These are phyloP conservation scores for Gossypium raimondii DNA, from an alignment of 345 rosid species.

Conservation along the genomic window DNA sequence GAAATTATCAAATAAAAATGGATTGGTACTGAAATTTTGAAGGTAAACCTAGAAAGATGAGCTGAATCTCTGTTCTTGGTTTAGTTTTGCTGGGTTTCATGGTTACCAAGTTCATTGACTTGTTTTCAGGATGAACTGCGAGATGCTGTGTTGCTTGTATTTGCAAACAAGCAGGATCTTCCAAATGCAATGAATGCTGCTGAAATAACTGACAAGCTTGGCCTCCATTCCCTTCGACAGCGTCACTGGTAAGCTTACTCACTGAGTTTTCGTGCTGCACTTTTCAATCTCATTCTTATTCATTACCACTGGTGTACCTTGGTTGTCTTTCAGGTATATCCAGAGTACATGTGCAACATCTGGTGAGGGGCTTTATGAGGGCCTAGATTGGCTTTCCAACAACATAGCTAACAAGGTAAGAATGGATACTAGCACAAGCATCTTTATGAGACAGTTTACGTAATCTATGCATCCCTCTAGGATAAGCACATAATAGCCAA, in stretches of 20 bases:
- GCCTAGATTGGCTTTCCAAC: slow-evolving; percentile 87
- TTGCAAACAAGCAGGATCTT: slow-evolving; percentile 92
- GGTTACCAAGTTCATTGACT: slow-evolving; percentile 6
- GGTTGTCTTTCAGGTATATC: slow-evolving; percentile 59
- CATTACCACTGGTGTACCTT: background rate
- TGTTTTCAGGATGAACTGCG: slow-evolving; percentile 73
- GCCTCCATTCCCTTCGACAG: slow-evolving; percentile 61
- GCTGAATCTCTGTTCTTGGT: slow-evolving; percentile 1
- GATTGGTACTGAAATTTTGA: background rate
- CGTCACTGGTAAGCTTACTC: slow-evolving; percentile 50
- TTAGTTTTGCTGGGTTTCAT: background rate
- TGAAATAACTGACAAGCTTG: slow-evolving; percentile 78
- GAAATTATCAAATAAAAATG: background rate
- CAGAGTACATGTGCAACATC: slow-evolving; percentile 94
- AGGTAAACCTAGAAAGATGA: background rate
- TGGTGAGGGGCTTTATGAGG: slow-evolving; percentile 89
- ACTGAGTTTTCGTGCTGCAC: background rate
- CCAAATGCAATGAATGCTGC: slow-evolving; percentile 96
- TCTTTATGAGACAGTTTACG: background rate
- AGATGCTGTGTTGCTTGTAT: slow-evolving; percentile 84
- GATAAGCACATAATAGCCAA: background rate
- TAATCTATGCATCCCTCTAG: background rate
- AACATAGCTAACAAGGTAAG: slow-evolving; percentile 79
- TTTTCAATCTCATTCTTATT: background rate
- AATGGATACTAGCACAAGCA: background rate